Conservation (phyloP, 345 rosid species). For the Passiflora organensis region DNA sequence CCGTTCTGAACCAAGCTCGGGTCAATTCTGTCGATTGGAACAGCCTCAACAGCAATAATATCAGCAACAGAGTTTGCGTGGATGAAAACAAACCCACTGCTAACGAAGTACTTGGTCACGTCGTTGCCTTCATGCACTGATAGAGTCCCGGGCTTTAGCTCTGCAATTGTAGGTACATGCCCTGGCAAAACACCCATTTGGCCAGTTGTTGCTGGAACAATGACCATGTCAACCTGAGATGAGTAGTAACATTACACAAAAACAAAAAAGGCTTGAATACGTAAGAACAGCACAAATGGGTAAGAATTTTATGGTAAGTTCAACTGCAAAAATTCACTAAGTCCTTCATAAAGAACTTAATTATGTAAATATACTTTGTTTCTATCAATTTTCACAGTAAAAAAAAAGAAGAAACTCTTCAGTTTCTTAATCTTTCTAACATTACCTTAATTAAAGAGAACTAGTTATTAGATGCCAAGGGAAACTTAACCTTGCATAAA, state of each 20-base stretch:
- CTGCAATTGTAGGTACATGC: conserved; percentile 78
- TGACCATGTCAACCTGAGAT: conserved; percentile 88
- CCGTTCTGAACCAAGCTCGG: conserved; percentile 75
- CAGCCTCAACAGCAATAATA: conserved; percentile 68
- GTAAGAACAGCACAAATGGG: too few relatives aligned
- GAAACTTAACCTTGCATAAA: too few relatives aligned
- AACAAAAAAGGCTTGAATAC: too few relatives aligned
- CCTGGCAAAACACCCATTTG: conserved; percentile 95
- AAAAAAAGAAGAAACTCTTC: background rate
- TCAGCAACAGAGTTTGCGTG: conserved; percentile 83
- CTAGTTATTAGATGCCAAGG: too few relatives aligned
- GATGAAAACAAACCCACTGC: conserved; percentile 85
- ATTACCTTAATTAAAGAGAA: too few relatives aligned
- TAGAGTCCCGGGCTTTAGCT: conserved; percentile 81
- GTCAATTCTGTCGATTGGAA: conserved; percentile 63
- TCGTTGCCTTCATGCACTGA: conserved; percentile 85
- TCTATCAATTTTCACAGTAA: background rate
- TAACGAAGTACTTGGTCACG: conserved; percentile 62
- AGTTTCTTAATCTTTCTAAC: background rate
- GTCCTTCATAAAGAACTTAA: background rate
- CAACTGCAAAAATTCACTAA: background rate
- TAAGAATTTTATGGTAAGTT: background rate
- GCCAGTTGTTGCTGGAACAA: conserved; percentile 83
- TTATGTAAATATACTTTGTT: background rate
- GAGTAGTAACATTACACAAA: too few relatives aligned